Conservation (phyloP, 2,329 filamentous ascomycete species). For the Alternaria solani region DNA sequence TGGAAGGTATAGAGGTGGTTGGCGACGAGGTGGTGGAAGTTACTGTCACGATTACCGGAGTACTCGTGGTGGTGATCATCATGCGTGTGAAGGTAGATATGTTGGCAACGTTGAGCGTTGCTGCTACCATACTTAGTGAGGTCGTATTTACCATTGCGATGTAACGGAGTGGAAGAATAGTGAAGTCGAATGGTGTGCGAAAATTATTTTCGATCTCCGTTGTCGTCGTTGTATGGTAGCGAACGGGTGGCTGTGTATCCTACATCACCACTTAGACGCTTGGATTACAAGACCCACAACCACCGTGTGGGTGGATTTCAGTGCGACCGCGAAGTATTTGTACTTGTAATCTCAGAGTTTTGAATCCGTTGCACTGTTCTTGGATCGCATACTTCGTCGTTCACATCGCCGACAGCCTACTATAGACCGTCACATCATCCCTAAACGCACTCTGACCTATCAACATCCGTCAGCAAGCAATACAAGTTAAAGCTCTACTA, state of each 20-base stretch:
- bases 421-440: conserved; percentile 17
- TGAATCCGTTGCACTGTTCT: neutral
- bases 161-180: neutral
- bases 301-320: neutral
- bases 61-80: neutral
- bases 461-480: neutral
- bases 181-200: neutral
- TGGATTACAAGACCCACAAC: neutral
- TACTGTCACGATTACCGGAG: neutral
- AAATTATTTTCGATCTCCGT: neutral
- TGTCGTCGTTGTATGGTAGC: neutral
- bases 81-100: neutral
- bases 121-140: neutral
- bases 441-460: conserved; percentile 3
- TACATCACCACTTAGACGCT: neutral
- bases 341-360: too few species aligned
- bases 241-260: neutral
- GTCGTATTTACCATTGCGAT: neutral
- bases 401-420: neutral
- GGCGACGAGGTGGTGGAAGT: too few species aligned
- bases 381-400: neutral
- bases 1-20: neutral
- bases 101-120: neutral
- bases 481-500: neutral
- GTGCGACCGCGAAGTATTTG: too few species aligned